Conservation (phyloP, 2,329 filamentous ascomycete genomes). For the Xylaria sp. region DNA sequence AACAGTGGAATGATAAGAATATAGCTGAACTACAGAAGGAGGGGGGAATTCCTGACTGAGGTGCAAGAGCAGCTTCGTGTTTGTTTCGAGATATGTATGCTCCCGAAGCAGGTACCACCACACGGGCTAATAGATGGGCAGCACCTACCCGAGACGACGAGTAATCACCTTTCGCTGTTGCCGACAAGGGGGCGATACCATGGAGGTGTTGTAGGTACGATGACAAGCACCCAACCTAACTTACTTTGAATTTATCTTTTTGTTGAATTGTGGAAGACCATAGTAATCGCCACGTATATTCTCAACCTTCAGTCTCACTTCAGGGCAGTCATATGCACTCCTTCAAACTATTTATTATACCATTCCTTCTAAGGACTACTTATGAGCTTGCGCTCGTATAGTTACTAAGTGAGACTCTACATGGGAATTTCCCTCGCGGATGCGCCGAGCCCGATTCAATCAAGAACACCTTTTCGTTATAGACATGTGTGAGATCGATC, state of each 20-base stretch:
- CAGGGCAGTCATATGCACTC: neutral
- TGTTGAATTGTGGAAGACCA: too few relatives aligned
- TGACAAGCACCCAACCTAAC: too few relatives aligned
- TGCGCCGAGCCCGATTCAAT: slow-evolving; percentile 47
- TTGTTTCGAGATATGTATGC: slow-evolving; percentile 6
- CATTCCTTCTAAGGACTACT: neutral
- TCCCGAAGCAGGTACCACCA: neutral
- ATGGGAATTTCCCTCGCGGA: slow-evolving; percentile 44
- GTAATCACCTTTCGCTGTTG: neutral
- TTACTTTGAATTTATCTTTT: too few relatives aligned
- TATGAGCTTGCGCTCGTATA: slow-evolving; percentile 22
- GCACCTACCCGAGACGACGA: neutral
- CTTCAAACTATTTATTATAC: neutral
- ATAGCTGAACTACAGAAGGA: neutral
- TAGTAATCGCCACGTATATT: too few relatives aligned
- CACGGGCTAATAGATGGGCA: neutral
- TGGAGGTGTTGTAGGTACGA: too few relatives aligned
- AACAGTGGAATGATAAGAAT: neutral
- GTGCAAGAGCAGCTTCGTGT: neutral
- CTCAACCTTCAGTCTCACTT: neutral
- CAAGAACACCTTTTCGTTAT: slow-evolving; percentile 45
- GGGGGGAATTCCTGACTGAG: neutral
- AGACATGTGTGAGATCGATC: slow-evolving; percentile 44
- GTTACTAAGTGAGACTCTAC: slow-evolving; percentile 42
- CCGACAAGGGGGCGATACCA: too few relatives aligned